Evolutionary conservation across 768 basidiomycete genomes (phyloP).

Genomic region (Pisolithus microcarpus): DNA sequence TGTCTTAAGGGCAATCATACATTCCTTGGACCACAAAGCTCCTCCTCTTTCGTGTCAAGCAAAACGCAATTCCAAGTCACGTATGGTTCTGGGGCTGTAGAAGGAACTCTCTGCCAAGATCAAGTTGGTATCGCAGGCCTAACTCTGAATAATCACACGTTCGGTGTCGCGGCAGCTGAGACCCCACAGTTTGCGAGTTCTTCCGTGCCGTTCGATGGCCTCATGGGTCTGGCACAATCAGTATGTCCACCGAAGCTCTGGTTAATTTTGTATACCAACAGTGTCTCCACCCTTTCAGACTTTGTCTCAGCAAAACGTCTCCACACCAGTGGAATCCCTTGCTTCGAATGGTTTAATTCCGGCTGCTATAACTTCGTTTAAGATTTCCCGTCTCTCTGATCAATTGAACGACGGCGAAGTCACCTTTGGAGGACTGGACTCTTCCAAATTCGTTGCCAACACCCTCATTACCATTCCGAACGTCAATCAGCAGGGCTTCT

Average conservation of each 20-base stretch:
- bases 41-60: constrained; percentile 54
- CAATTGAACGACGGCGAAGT: constrained; percentile 63
- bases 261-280: background rate
- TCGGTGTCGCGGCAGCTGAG: constrained; percentile 60
- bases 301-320: constrained; percentile 56
- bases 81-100: constrained; percentile 66
- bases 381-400: constrained; percentile 69
- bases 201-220: constrained; percentile 53
- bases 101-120: constrained; percentile 58
- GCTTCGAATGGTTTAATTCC: constrained; percentile 49
- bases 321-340: constrained; percentile 69
- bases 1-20: constrained; percentile 50
- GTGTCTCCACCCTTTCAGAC: constrained; percentile 23
- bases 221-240: constrained; percentile 74
- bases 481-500: constrained; percentile 65
- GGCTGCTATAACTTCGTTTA: constrained; percentile 68
- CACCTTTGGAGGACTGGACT: constrained; percentile 73
- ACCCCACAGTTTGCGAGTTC: constrained; percentile 51
- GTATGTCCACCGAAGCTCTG: constrained; percentile 29
- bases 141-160: constrained; percentile 47
- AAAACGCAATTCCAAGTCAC: constrained; percentile 48
- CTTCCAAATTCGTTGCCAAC: constrained; percentile 53
- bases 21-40: constrained; percentile 55
- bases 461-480: constrained; percentile 58
- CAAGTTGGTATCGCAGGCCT: constrained; percentile 59